Conservation (phyloP, 371 early-diverging fungal species). For the Smittium mucronatum region DNA sequence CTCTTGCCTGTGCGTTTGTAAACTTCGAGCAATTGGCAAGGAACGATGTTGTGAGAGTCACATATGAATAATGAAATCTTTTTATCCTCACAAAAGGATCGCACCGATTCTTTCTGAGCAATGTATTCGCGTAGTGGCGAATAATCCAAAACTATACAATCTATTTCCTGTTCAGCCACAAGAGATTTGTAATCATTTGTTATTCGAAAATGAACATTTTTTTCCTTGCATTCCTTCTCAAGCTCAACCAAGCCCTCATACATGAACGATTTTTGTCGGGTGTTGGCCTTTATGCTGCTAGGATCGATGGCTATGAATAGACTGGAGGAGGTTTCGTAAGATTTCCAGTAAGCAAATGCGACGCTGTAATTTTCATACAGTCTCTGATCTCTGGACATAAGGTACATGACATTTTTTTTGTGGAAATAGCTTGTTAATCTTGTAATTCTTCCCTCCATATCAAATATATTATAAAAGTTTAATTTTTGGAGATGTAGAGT, state of each 20-base stretch:
- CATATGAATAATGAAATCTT: background rate
- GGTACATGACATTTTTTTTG: background rate
- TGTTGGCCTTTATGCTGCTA: background rate
- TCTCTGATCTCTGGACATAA: background rate
- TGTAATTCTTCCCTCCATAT: background rate
- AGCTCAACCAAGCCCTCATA: background rate
- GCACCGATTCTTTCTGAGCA: background rate
- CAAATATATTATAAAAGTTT: too few relatives aligned
- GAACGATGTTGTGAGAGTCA: background rate
- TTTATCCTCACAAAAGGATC: background rate
- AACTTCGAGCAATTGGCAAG: background rate
- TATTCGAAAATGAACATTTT: background rate
- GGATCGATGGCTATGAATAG: background rate
- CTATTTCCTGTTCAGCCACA: background rate
- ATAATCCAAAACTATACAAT: background rate
- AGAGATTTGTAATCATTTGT: background rate
- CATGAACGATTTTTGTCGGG: background rate
- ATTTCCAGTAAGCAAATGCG: background rate
- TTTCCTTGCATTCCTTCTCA: background rate
- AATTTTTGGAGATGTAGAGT: too few relatives aligned
- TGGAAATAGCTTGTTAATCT: background rate
- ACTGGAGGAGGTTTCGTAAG: background rate
- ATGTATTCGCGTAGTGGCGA: background rate
- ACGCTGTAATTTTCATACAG: background rate
- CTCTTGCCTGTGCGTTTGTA: background rate